Percentiles rank a stretch among this genome's conserved stretches.
Conservation (phyloP, 2,329 filamentous ascomycete species). For the Phialemonium atrogriseum region DNA sequence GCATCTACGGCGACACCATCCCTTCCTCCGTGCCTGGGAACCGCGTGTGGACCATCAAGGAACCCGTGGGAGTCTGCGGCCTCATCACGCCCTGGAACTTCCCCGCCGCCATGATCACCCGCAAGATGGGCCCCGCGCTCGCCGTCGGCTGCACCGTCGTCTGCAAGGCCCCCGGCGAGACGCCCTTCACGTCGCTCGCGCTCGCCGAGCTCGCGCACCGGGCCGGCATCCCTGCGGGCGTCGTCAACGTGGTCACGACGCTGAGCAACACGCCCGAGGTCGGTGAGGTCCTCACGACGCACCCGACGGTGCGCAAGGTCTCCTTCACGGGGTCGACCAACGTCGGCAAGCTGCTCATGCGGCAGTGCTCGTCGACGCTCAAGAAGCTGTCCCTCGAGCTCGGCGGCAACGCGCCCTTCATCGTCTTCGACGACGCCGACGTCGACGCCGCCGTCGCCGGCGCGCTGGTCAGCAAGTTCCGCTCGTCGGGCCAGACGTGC, state of each 20-base stretch:
- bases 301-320: conserved; percentile 73
- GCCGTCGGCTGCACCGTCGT: conserved; percentile 96
- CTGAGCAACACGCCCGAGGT: conserved; percentile 72
- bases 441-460: conserved; percentile 76
- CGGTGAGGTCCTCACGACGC: conserved; percentile 68
- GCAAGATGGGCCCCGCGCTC: conserved; percentile 65
- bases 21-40: conserved; percentile 62
- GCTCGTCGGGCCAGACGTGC: conserved; percentile 90
- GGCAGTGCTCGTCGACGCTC: conserved; percentile 73
- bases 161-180: conserved; percentile 84
- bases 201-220: conserved; percentile 78
- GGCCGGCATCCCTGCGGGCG: conserved; percentile 82
- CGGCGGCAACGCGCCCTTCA: conserved; percentile 91
- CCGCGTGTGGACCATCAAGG: conserved; percentile 68
- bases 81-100: conserved; percentile 90
- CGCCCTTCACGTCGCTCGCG: conserved; percentile 83
- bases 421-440: conserved; percentile 93
- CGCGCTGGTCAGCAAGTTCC: conserved; percentile 83
- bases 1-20: conserved; percentile 68
- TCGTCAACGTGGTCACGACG: conserved; percentile 82
- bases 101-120: conserved; percentile 66
- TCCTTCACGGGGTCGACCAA: conserved; percentile 82
- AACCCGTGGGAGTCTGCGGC: conserved; percentile 77
- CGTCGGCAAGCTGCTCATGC: conserved; percentile 73
- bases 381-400: conserved; percentile 85